These are phyloP conservation scores for Artemisia tridentata DNA, from an alignment of 129 eudicot genomes.

Conservation along the genomic window DNA sequence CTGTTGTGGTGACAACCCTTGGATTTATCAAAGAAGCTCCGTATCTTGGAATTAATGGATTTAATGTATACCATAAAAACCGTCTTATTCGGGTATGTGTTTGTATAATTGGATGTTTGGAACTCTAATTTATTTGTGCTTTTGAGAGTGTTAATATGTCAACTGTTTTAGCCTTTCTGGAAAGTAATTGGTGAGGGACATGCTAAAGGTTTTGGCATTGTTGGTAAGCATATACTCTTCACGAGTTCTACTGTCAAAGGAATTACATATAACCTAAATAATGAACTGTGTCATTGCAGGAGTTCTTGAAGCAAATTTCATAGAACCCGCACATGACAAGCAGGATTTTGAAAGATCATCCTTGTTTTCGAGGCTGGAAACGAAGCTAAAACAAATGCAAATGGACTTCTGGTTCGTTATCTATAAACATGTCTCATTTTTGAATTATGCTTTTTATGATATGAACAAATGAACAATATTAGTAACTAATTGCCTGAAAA, in stretches of 20 bases:
- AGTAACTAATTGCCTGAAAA: too few relatives aligned
- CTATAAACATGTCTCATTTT: background rate
- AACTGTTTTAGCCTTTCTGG: conserved; percentile 79
- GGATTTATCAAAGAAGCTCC: conserved; percentile 95
- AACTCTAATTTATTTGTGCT: background rate
- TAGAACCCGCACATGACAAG: conserved; percentile 97
- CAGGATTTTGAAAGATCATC: conserved; percentile 96
- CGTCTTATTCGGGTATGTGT: conserved; percentile 86
- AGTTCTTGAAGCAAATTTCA: conserved; percentile 96
- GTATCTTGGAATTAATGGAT: conserved; percentile 56
- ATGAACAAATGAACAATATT: too few relatives aligned
- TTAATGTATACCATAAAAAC: conserved; percentile 90
- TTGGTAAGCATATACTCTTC: conserved; percentile 50
- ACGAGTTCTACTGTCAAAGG: conserved; percentile 2
- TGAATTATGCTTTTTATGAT: too few relatives aligned
- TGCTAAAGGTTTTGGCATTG: conserved; percentile 76
- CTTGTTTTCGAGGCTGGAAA: conserved; percentile 66
- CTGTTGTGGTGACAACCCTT: conserved; percentile 62
- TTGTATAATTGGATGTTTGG: background rate
- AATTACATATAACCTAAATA: background rate
- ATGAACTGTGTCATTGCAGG: conserved; percentile 41
- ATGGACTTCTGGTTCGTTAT: conserved; percentile 74
- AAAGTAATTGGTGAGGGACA: conserved; percentile 81
- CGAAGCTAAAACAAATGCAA: conserved; percentile 74
- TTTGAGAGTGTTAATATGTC: conserved; percentile 6